Conservation (phyloP, 2,329 filamentous ascomycete genomes). For the Pseudogymnoascus sp. region DNA sequence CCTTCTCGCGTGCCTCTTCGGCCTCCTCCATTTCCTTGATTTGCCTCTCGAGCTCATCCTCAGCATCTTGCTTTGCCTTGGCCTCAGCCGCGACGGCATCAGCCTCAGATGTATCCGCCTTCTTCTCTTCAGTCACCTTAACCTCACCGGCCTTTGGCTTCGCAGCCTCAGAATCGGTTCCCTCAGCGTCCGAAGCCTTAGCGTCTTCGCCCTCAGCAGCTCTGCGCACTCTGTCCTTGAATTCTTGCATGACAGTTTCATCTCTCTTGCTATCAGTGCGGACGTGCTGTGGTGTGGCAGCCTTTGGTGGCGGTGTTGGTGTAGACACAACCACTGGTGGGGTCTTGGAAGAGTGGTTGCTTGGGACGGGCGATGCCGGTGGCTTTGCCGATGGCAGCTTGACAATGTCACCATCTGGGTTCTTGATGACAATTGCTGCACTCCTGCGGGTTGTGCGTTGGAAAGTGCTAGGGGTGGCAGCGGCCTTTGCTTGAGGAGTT, state of each 20-base stretch:
- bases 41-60: slow-evolving; percentile 52
- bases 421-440: slow-evolving; percentile 76
- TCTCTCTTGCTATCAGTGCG: slow-evolving; percentile 74
- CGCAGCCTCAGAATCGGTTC: slow-evolving; percentile 22
- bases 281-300: slow-evolving; percentile 56
- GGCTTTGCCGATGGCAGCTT: slow-evolving; percentile 60
- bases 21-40: slow-evolving; percentile 48
- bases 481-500: slow-evolving; percentile 43
- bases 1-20: slow-evolving; percentile 25
- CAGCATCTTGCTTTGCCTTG: slow-evolving; percentile 35
- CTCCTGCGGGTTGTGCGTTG: slow-evolving; percentile 43
- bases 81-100: slow-evolving; percentile 28
- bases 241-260: slow-evolving; percentile 76
- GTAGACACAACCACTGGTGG: slow-evolving; percentile 62
- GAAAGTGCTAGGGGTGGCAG: slow-evolving; percentile 32
- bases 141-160: slow-evolving; percentile 25
- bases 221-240: slow-evolving; percentile 47
- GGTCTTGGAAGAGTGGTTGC: slow-evolving; percentile 45
- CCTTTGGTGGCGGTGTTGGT: slow-evolving; percentile 71
- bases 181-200: slow-evolving; percentile 27
- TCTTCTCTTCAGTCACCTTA: slow-evolving; percentile 23
- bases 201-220: slow-evolving; percentile 25
- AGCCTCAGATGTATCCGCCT: slow-evolving; percentile 24
- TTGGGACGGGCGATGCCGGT: slow-evolving; percentile 49
- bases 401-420: slow-evolving; percentile 68